Conservation (phyloP, 2,329 filamentous ascomycete genomes). For the Arthrobotrys megalospora region DNA sequence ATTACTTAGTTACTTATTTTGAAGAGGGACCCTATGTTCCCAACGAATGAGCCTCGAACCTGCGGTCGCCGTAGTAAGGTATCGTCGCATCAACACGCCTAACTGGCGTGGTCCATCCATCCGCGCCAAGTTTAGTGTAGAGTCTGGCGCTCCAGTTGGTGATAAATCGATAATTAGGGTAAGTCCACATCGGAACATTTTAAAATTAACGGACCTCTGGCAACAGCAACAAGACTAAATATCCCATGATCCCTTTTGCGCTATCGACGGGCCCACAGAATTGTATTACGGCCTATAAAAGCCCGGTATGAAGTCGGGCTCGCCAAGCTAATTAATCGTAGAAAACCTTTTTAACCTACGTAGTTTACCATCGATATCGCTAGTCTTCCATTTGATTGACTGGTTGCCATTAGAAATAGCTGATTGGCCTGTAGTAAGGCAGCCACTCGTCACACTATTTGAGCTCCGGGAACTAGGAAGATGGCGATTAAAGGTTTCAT, state of each 20-base stretch:
- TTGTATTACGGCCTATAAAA: slow-evolving; percentile 75
- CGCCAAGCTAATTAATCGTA: slow-evolving; percentile 73
- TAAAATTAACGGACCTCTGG: neutral
- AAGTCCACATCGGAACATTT: too few relatives aligned
- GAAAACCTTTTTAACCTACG: too few relatives aligned
- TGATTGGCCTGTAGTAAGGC: slow-evolving; percentile 74
- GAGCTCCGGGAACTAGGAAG: slow-evolving; percentile 69
- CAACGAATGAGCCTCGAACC: slow-evolving; percentile 62
- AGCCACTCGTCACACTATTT: slow-evolving; percentile 69
- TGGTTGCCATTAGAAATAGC: slow-evolving; percentile 73
- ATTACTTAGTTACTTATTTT: too few relatives aligned
- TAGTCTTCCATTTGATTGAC: slow-evolving; percentile 70
- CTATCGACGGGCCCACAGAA: slow-evolving; percentile 72
- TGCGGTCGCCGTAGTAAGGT: slow-evolving; percentile 67
- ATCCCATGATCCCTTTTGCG: slow-evolving; percentile 74
- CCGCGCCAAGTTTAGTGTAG: slow-evolving; percentile 75
- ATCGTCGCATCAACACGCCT: slow-evolving; percentile 75
- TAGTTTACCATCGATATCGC: too few relatives aligned
- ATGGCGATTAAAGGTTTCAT: slow-evolving; percentile 71
- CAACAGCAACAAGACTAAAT: slow-evolving; percentile 74
- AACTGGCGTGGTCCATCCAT: slow-evolving; percentile 73
- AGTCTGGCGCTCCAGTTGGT: slow-evolving; percentile 65
- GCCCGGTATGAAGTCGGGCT: slow-evolving; percentile 71
- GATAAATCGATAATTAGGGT: neutral
- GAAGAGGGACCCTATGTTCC: too few relatives aligned